Percentiles rank a stretch among this genome's conserved stretches.
These are phyloP conservation scores for Batrachochytrium dendrobatidis DNA, from an alignment of 371 early-diverging fungal species.

Conservation along the genomic window DNA sequence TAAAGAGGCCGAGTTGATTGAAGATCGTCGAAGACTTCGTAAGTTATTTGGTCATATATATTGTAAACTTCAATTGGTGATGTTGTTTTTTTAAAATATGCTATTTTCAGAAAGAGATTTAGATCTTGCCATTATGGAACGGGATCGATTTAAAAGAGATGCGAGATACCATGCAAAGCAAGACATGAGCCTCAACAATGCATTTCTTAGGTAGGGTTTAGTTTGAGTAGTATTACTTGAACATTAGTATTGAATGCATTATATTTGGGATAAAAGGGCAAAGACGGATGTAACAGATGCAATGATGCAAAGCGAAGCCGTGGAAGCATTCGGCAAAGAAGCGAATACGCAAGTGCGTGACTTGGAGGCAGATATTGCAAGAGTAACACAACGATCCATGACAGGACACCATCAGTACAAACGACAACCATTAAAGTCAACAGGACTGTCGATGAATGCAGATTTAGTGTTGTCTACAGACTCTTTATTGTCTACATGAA, in stretches of 20 bases:
- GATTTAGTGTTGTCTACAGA: no score
- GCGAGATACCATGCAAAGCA: neutral
- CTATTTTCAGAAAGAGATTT: conserved; percentile 24
- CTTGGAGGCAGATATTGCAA: conserved; percentile 27
- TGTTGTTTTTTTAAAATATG: neutral
- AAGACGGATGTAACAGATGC: no score
- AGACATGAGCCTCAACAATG: neutral
- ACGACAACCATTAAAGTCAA: no score
- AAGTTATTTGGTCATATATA: conserved; percentile 3
- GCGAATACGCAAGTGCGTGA: conserved; percentile 7
- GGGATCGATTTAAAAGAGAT: conserved; percentile 15
- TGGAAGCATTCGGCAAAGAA: neutral
- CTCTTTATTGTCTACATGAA: no score
- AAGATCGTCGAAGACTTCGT: conserved; percentile 31
- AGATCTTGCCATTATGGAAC: conserved; percentile 24
- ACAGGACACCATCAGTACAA: conserved; percentile 5
- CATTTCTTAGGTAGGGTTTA: neutral
- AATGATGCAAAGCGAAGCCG: no score
- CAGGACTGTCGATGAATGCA: no score
- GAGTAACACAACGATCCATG: conserved; percentile 26
- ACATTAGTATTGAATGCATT: no score
- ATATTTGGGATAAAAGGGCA: no score
- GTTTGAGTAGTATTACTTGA: no score
- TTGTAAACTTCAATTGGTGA: neutral
- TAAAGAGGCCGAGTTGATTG: conserved; percentile 23